phyloP scores from a whole-genome alignment of 768 basidiomycete species.

The Daedaleopsis sinensis region DNA sequence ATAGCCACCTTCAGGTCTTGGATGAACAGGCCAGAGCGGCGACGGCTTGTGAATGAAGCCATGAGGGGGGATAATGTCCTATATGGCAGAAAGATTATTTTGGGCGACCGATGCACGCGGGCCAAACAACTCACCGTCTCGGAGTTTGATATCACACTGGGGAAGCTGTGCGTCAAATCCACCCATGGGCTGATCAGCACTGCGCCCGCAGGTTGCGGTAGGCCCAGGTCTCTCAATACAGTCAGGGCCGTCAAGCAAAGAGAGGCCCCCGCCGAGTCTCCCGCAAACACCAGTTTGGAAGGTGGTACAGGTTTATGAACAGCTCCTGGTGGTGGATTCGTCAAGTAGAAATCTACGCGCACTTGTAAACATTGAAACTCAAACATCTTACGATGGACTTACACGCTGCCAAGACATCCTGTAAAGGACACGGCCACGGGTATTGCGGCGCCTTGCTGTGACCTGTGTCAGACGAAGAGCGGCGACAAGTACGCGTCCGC shows the following conservation, averaged over 20 bases:
- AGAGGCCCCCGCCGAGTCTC: slow-evolving; percentile 80
- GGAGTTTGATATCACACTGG: slow-evolving; percentile 70
- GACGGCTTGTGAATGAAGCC: slow-evolving; percentile 67
- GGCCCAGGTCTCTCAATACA: slow-evolving; percentile 66
- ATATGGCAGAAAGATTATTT: not conserved
- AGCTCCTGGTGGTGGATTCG: slow-evolving; percentile 64
- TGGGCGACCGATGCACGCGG: not conserved
- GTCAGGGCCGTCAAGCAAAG: slow-evolving; percentile 63
- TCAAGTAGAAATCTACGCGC: slow-evolving; percentile 68
- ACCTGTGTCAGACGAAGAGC: not conserved
- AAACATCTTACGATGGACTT: slow-evolving; percentile 17
- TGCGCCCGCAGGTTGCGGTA: slow-evolving; percentile 75
- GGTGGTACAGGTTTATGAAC: slow-evolving; percentile 65
- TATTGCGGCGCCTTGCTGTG: slow-evolving; percentile 81
- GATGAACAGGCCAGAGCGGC: slow-evolving; percentile 57
- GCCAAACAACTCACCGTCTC: slow-evolving; percentile 48
- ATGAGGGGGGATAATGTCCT: slow-evolving; percentile 71
- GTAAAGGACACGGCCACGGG: slow-evolving; percentile 78
- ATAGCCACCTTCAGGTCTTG: slow-evolving; percentile 30
- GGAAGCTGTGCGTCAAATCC: slow-evolving; percentile 86
- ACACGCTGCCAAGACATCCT: slow-evolving; percentile 80
- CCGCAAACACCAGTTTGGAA: slow-evolving; percentile 73
- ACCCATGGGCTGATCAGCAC: slow-evolving; percentile 84
- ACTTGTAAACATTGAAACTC: not conserved
- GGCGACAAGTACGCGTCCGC: not conserved